A percentile compares a stretch with the other conserved stretches of the same genome.
Evolutionary conservation across 2,329 filamentous ascomycete genomes (phyloP).

Genomic region (Alternaria longipes): DNA sequence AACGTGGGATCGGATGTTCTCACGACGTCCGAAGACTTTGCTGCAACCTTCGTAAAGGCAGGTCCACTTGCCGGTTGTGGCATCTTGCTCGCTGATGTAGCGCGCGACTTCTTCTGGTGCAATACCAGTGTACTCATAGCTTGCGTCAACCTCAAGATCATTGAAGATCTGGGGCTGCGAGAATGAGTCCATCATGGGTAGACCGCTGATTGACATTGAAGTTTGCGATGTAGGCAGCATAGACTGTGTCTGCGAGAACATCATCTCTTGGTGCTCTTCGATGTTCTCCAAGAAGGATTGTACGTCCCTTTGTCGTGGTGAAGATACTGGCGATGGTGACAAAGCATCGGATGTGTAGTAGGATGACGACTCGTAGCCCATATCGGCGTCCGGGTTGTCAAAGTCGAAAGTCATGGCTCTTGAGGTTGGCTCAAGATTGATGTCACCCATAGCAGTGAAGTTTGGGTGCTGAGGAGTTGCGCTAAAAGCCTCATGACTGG

Average conservation of each 20-base stretch:
- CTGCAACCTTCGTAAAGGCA: conserved; percentile 73
- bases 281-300: conserved; percentile 49
- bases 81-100: conserved; percentile 59
- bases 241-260: conserved; percentile 43
- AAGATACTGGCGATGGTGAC: conserved; percentile 55
- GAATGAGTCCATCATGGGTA: conserved; percentile 28
- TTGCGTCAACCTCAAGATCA: conserved; percentile 67
- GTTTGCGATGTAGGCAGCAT: conserved; percentile 39
- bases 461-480: conserved; percentile 66
- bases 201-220: conserved; percentile 33
- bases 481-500: conserved; percentile 59
- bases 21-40: conserved; percentile 94
- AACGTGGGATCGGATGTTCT: conserved; percentile 98
- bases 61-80: conserved; percentile 56
- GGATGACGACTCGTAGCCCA: conserved; percentile 59
- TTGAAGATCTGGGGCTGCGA: conserved; percentile 35
- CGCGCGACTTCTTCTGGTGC: conserved; percentile 75
- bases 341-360: conserved; percentile 62
- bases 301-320: conserved; percentile 46
- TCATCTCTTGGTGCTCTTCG: conserved; percentile 44
- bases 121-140: conserved; percentile 80
- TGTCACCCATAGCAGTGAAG: conserved; percentile 63
- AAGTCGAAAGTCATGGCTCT: conserved; percentile 52
- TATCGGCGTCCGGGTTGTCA: conserved; percentile 53
- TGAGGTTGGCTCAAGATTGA: conserved; percentile 55